Evolutionary conservation across 345 rosid genomes (phyloP).

Genomic region (Crucihimalaya himalaica): DNA sequence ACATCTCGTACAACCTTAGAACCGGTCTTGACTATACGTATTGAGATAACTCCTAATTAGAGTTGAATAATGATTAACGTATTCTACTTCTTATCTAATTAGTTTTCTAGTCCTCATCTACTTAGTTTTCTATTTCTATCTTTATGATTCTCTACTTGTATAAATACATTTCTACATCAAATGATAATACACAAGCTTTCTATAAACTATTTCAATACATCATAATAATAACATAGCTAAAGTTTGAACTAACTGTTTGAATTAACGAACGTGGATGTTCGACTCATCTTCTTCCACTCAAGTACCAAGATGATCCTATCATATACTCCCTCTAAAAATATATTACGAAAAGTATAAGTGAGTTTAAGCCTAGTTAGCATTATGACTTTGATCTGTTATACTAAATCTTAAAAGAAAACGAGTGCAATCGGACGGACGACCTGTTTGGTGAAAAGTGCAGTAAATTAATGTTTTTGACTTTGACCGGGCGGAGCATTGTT

Average conservation of each 20-base stretch:
- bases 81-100: too few species aligned
- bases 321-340: neutral
- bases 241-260: neutral
- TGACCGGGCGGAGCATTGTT: neutral
- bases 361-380: neutral
- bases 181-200: too few species aligned
- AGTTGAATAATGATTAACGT: too few species aligned
- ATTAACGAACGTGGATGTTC: neutral
- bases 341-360: neutral
- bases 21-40: neutral
- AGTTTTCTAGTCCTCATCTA: too few species aligned
- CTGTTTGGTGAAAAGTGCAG: conserved; percentile 8
- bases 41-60: too few species aligned
- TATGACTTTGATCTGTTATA: neutral
- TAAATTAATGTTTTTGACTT: neutral
- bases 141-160: too few species aligned
- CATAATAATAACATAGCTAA: neutral
- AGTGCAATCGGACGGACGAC: neutral
- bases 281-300: neutral
- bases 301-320: neutral
- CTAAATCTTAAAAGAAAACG: neutral
- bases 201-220: too few species aligned
- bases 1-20: neutral
- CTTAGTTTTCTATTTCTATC: too few species aligned
- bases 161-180: too few species aligned